Percentiles rank a stretch among this genome's conserved stretches.
phyloP scores from a whole-genome alignment of 495 filamentous ascomycete species.

The Hypomontagnella monticulosa region DNA sequence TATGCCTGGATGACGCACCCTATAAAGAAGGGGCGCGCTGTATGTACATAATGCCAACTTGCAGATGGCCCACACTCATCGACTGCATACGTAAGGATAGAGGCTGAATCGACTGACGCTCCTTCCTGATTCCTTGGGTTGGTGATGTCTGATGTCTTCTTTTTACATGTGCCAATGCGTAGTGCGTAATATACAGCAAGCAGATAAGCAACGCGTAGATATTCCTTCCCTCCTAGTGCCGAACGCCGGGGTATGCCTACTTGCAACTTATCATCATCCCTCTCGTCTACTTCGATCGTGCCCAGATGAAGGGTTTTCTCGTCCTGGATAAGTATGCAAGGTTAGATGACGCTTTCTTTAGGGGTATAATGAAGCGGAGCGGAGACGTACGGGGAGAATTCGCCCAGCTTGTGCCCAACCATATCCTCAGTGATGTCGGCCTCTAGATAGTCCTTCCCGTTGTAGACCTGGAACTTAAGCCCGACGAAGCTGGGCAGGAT shows the following conservation, averaged over 20 bases:
- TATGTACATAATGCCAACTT: not conserved
- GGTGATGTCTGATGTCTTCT: not conserved
- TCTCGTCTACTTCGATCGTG: slow-evolving; percentile 78
- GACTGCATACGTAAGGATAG: not conserved
- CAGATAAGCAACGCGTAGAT: not conserved
- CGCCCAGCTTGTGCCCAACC: slow-evolving; percentile 97
- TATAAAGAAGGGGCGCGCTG: not conserved
- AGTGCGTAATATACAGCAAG: slow-evolving; percentile 18
- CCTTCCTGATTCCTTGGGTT: slow-evolving; percentile 1
- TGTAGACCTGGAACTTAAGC: slow-evolving; percentile 90
- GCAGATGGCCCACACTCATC: too few species aligned
- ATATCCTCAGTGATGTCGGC: slow-evolving; percentile 93
- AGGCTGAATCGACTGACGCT: not conserved
- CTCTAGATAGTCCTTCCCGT: slow-evolving; percentile 93
- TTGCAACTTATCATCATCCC: slow-evolving; percentile 14
- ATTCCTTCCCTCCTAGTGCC: slow-evolving; percentile 4
- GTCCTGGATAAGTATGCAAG: slow-evolving; percentile 65
- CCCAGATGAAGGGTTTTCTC: slow-evolving; percentile 80
- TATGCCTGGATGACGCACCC: not conserved
- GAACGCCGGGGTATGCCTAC: slow-evolving; percentile 21
- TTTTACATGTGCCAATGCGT: slow-evolving; percentile 9
- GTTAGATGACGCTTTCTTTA: not conserved
- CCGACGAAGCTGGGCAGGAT: slow-evolving; percentile 98
- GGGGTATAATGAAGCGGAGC: slow-evolving; percentile 3
- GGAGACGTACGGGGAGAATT: slow-evolving; percentile 84